Evolutionary conservation across 169 alveolate genomes (phyloP), one percentile per base, ranked within the genome.

Genomic region (Plasmodium fragile): DNA sequence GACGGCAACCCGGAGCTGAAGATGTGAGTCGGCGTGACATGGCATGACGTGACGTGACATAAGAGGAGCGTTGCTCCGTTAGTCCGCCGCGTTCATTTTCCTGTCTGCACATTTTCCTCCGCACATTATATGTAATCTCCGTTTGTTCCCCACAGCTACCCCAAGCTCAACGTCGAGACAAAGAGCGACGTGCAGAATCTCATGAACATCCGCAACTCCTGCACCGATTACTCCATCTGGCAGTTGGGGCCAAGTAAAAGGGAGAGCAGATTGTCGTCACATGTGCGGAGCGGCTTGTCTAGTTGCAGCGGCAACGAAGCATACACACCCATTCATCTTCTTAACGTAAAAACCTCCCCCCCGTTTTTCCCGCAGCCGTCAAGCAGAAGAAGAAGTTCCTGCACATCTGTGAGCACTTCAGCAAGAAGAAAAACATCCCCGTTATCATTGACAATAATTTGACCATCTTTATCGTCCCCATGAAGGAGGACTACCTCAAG

Each of bases 391-490:
- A 84, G 30, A 84, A 84, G 30, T 84, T 84, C 78, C 25, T 36
- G 25, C 93, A 73, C 16, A 84, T 84, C 34, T 84, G 93, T 28
- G 93, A 84, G 4, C 93, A 84, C 43, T 84, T 84, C 39, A 72
- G 83, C 30, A 84, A 84, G 43, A 84, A 84, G 77, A 84, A 84
- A 30, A 84, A 84, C 11, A 72, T 84, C 4, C 93, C 93, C 2
- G 93, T 84, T 16, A 72, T 84, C n/a, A 49, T 84, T 6, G 77
- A 73, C 11, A 84, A 84, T 30, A 73, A 73, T 2, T 53, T 18
- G 13, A 84, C 83, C 2, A 72, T 45, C 1, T 84, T 84, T 7
- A 84, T 84, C 16, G 93, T 84, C 4, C 93, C 93, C 3, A 73
- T 75, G 18, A 84, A 73, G 39, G 93, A 84, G 73, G 93, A 84